A percentile compares a stretch with the other conserved stretches of the same genome.
These are phyloP conservation scores for Agrocybe chaxingu DNA, from an alignment of 768 basidiomycete species.

Conservation along the genomic window DNA sequence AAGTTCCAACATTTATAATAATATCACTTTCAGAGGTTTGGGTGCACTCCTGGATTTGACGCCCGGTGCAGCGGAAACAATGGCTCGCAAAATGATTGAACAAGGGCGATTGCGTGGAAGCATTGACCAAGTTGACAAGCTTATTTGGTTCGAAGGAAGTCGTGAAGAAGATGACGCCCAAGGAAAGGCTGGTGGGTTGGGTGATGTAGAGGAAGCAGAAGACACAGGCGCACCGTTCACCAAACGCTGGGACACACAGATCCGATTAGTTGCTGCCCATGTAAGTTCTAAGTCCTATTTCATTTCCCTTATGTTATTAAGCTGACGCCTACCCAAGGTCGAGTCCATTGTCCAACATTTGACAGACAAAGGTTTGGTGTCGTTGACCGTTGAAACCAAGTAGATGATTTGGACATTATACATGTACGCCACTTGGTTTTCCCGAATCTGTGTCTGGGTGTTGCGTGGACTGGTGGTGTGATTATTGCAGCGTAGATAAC, in stretches of 20 bases:
- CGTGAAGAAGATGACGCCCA: constrained; percentile 90
- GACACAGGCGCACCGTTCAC: constrained; percentile 89
- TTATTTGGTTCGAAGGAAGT: constrained; percentile 90
- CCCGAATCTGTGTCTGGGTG: too few relatives aligned
- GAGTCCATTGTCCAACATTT: constrained; percentile 86
- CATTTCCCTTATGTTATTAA: constrained; percentile 3
- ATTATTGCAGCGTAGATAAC: too few relatives aligned
- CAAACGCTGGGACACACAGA: constrained; percentile 95
- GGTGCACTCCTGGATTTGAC: constrained; percentile 87
- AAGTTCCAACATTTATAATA: constrained; percentile 96
- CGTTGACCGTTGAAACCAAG: constrained; percentile 21
- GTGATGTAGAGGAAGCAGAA: constrained; percentile 83
- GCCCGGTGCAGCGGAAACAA: constrained; percentile 91
- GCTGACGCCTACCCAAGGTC: constrained; percentile 43
- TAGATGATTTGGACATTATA: constrained; percentile 6
- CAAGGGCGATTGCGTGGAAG: constrained; percentile 90
- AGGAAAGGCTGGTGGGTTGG: constrained; percentile 91
- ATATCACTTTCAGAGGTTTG: constrained; percentile 93
- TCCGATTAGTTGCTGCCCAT: constrained; percentile 82
- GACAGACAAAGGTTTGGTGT: constrained; percentile 67
- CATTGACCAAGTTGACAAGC: constrained; percentile 93
- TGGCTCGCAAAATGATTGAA: constrained; percentile 98
- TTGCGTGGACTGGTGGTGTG: too few relatives aligned
- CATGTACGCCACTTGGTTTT: constrained; percentile 5
- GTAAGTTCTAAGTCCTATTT: constrained; percentile 40